Conservation (phyloP, 768 basidiomycete genomes). For the Amanita exitialis region DNA sequence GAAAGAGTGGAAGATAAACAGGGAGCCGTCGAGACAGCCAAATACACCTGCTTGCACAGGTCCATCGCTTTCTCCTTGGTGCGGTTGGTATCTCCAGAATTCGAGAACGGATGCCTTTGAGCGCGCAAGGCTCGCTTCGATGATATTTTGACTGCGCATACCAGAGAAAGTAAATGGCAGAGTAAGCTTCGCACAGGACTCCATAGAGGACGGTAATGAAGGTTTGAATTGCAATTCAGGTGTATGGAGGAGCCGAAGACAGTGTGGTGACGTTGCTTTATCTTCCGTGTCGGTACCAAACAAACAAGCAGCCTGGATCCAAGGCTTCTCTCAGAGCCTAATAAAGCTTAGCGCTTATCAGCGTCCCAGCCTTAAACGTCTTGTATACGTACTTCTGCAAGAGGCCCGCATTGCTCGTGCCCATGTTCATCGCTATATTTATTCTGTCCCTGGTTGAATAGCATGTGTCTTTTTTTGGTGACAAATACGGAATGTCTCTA, state of each 20-base stretch:
- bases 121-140: slow-evolving; percentile 23
- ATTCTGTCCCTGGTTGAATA: too few species aligned
- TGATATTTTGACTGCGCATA: slow-evolving; percentile 8
- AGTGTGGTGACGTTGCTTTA: too few species aligned
- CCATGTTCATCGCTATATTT: too few species aligned
- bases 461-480: background rate
- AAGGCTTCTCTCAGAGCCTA: too few species aligned
- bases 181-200: slow-evolving; percentile 6
- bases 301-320: too few species aligned
- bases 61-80: slow-evolving; percentile 6
- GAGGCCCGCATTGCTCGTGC: too few species aligned
- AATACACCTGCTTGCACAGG: slow-evolving; percentile 20
- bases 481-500: too few species aligned
- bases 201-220: background rate
- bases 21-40: slow-evolving; percentile 33
- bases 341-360: too few species aligned
- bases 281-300: background rate
- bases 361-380: too few species aligned
- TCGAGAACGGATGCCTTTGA: slow-evolving; percentile 22
- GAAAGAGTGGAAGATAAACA: slow-evolving; percentile 28
- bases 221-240: background rate
- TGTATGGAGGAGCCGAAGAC: background rate
- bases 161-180: slow-evolving; percentile 27
- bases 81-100: slow-evolving; percentile 16
- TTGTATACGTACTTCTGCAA: too few species aligned